Conservation (phyloP, 2,329 filamentous ascomycete species). For the Bertia moriformis region DNA sequence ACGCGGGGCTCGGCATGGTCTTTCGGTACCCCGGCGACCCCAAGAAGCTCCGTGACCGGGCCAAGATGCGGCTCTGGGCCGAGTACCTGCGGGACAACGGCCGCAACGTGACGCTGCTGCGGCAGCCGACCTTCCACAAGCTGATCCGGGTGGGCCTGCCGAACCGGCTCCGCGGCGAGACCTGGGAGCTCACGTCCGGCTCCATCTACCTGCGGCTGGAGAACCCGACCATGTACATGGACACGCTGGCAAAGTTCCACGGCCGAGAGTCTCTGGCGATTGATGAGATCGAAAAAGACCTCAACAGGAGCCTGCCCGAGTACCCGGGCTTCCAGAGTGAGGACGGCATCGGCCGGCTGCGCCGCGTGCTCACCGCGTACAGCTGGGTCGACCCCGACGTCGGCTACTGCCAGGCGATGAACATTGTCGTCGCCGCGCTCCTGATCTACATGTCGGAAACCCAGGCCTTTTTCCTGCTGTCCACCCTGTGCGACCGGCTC, state of each 20-base stretch:
- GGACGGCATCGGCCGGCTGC: conserved; percentile 78
- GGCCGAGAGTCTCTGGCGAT: conserved; percentile 87
- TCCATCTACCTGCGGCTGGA: conserved; percentile 79
- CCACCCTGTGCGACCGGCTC: conserved; percentile 78
- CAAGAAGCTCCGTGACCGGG: conserved; percentile 81
- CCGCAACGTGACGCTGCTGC: conserved; percentile 77
- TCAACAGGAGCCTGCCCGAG: conserved; percentile 90
- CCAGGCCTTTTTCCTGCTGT: conserved; percentile 89
- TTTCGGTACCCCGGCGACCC: conserved; percentile 93
- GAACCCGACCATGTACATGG: conserved; percentile 67
- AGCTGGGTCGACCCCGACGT: conserved; percentile 94
- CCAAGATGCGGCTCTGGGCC: conserved; percentile 94
- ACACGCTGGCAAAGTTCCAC: conserved; percentile 70
- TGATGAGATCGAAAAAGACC: conserved; percentile 96
- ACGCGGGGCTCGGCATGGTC: conserved; percentile 80
- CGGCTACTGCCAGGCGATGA: conserved; percentile 98
- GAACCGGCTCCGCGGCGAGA: conserved; percentile 81
- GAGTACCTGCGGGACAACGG: conserved; percentile 95
- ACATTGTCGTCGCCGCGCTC: conserved; percentile 94
- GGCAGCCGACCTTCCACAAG: conserved; percentile 95
- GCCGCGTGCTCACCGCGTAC: conserved; percentile 87
- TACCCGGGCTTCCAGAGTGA: conserved; percentile 95
- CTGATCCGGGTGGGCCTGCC: conserved; percentile 88
- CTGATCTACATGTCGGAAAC: conserved; percentile 96
- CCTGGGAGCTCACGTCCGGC: conserved; percentile 90